Conservation (phyloP, 768 basidiomycete genomes). For the Melanogaster broomeanus region DNA sequence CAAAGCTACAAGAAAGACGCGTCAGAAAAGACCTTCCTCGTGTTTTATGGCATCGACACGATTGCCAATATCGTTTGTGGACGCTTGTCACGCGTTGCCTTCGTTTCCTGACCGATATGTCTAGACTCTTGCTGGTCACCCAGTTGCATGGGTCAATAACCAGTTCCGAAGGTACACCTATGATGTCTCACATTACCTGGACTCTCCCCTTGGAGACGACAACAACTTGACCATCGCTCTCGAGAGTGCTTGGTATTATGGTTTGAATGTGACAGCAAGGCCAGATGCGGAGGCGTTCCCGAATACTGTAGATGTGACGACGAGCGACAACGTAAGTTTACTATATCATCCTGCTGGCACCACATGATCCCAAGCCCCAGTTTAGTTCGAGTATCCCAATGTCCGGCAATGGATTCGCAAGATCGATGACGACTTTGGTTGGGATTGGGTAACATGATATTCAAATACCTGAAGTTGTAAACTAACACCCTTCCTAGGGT, state of each 20-base stretch:
- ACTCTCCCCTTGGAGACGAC: slow-evolving; percentile 30
- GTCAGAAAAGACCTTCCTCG: slow-evolving; percentile 40
- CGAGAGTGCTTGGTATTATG: slow-evolving; percentile 56
- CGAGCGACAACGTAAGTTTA: slow-evolving; percentile 32
- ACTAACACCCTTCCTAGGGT: slow-evolving; percentile 33
- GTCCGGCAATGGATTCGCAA: slow-evolving; percentile 53
- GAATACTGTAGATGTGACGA: slow-evolving; percentile 15
- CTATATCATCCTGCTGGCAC: background rate
- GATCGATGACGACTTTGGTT: slow-evolving; percentile 56
- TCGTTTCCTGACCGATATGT: background rate
- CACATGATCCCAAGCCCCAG: background rate
- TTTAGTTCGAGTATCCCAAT: slow-evolving; percentile 51
- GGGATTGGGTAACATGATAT: slow-evolving; percentile 52
- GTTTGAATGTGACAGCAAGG: slow-evolving; percentile 50
- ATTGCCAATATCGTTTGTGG: slow-evolving; percentile 52
- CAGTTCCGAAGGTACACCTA: slow-evolving; percentile 56
- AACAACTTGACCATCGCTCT: slow-evolving; percentile 51
- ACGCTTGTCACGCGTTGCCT: background rate
- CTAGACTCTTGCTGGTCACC: slow-evolving; percentile 50
- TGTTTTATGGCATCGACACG: slow-evolving; percentile 61
- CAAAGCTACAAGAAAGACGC: slow-evolving; percentile 17
- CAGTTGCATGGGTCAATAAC: slow-evolving; percentile 60
- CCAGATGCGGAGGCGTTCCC: slow-evolving; percentile 51
- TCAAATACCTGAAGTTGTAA: background rate
- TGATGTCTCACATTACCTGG: slow-evolving; percentile 48